Percentiles rank a stretch among this genome's conserved stretches.
These are phyloP conservation scores for Aegilops tauschii DNA, from an alignment of 176 grass and related monocot species.

Conservation along the genomic window DNA sequence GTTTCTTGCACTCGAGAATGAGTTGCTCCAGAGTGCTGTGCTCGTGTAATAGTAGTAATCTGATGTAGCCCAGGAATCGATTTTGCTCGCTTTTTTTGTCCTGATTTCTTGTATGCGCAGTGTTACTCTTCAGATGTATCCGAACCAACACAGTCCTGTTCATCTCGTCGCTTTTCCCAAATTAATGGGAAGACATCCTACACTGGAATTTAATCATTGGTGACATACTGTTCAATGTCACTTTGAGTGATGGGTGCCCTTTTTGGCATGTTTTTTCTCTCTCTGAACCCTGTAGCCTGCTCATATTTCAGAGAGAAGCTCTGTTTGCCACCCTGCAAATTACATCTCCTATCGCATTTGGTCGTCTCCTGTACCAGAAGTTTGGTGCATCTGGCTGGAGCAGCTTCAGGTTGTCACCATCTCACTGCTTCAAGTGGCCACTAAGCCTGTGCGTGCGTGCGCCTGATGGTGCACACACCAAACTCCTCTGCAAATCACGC, in stretches of 20 bases:
- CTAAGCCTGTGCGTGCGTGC: background rate
- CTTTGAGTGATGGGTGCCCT: background rate
- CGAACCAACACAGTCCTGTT: background rate
- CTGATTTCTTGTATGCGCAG: background rate
- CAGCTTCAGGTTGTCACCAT: no score
- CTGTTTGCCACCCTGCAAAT: background rate
- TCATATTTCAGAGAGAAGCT: background rate
- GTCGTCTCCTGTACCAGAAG: background rate
- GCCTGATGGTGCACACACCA: background rate
- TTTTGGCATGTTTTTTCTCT: background rate
- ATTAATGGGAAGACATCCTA: background rate
- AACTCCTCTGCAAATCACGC: slow-evolving; percentile 8
- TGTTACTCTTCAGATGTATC: background rate
- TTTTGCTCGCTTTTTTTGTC: background rate
- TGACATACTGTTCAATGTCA: no score
- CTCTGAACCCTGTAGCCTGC: background rate
- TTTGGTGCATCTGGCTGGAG: no score
- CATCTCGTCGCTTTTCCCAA: background rate
- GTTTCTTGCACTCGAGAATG: background rate
- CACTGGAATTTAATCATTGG: background rate
- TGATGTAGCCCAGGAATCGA: background rate
- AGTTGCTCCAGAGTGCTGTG: background rate
- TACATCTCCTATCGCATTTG: background rate
- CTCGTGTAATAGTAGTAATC: background rate
- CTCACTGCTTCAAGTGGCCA: no score